Evolutionary conservation across 345 rosid species (phyloP).

Genomic region (Syzygium aqueum): DNA sequence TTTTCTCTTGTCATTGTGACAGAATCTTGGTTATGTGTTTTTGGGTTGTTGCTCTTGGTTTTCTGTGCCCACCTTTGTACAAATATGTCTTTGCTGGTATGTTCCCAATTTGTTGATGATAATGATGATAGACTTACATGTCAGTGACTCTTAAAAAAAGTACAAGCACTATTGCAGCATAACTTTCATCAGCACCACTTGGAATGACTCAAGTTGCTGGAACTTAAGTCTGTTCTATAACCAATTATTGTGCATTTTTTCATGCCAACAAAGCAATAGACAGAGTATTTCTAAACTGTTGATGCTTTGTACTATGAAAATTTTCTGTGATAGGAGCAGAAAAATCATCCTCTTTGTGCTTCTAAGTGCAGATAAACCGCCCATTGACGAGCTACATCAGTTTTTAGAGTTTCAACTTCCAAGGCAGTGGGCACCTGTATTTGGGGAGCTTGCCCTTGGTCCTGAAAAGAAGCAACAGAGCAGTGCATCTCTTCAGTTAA

Average conservation of each 20-base stretch:
- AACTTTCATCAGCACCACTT: neutral
- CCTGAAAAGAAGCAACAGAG: slow-evolving; percentile 30
- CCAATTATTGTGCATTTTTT: neutral
- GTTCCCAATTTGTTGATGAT: neutral
- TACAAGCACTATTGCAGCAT: neutral
- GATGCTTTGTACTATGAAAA: neutral
- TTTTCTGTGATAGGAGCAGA: neutral
- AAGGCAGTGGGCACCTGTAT: slow-evolving; percentile 46
- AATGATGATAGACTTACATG: neutral
- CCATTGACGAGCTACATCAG: slow-evolving; percentile 41
- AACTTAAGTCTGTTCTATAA: neutral
- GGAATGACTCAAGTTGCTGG: neutral
- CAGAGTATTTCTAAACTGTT: neutral
- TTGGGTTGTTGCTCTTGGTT: neutral
- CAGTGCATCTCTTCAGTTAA: slow-evolving; percentile 32
- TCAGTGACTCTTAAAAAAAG: neutral
- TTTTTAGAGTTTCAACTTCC: slow-evolving; percentile 51
- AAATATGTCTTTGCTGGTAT: neutral
- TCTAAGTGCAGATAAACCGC: slow-evolving; percentile 29
- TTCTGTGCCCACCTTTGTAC: neutral
- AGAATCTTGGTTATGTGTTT: neutral
- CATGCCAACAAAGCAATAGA: neutral
- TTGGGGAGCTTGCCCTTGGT: slow-evolving; percentile 41
- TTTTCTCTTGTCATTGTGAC: neutral
- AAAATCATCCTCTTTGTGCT: neutral